Base-by-base conservation (phyloP, 1,284 basidiomycete species). In the Cystobasidium slooffiae region DNA sequence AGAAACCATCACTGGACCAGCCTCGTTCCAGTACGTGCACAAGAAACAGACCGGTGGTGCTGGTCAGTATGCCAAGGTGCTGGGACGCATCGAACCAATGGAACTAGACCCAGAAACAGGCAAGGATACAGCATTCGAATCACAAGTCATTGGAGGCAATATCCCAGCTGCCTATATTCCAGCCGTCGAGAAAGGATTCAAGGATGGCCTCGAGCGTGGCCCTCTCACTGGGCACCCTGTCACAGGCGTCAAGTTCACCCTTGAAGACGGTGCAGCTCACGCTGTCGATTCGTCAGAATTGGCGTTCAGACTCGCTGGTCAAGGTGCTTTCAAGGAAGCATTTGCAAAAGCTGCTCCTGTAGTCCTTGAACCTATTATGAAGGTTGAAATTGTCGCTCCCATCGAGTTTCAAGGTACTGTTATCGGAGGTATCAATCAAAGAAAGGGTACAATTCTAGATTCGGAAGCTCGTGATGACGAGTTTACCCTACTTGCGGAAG, bases 11-110 rank as follows among this genome's bases (percentile, higher is more conserved):
- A 91, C 91, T 1, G 87, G 90, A 78, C 86, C 88, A 46, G 88
- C 91, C 7, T 87, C 90, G 66, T 99, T 99, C 84, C 87, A 87
- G 75, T 97, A 94, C 84, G 94, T 92, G 9, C 97, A 99, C 86
- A 97, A 97, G 88, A 99, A 99, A 85, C 97, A 99, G 84, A 91
- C 91, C 0, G 97, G 97, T 79, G 97, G 97, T 84, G 91, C 94
- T 12, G 97, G 97, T 77, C 96, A 99, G 83, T 99, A 92, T 82
- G 97, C 91, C 77, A 91, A 93, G 79, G 92, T 99, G 75, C 89
- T 92, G 77, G 96, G 96, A 8, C 88, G 88, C 81, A 90, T 99
- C 76, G 94, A 98, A 83, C 94, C 96, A 6, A 94, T 97, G 89
- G 88, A 90, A 80, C 83, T 86, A 59, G 89, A 91, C 80, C 84